Percentiles rank a stretch among this genome's conserved stretches.
Conservation (phyloP, 805 yeast genomes). For the Isabelozyma heimii region DNA sequence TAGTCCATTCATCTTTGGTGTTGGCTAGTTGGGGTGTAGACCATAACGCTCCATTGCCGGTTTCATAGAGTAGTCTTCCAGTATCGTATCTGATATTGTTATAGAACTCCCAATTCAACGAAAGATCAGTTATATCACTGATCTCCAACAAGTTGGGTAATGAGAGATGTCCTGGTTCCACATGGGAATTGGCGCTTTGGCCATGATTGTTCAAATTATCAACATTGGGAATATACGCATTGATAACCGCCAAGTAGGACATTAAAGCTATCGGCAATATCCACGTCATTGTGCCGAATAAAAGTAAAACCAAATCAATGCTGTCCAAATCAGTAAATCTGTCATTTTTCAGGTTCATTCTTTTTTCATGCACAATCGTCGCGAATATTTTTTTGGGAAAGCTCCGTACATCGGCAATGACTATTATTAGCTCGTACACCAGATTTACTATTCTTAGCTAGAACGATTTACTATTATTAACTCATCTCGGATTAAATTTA, state of each 20-base stretch:
- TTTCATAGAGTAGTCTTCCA: constrained; percentile 42
- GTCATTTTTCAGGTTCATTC: neutral
- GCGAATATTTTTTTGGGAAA: neutral
- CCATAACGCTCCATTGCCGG: constrained; percentile 22
- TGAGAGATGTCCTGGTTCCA: constrained; percentile 21
- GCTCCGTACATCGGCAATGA: no score
- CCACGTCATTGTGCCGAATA: neutral
- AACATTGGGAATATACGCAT: neutral
- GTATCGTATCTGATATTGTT: constrained; percentile 90
- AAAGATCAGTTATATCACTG: constrained; percentile 18
- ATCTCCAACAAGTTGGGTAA: constrained; percentile 34
- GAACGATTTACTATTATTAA: no score
- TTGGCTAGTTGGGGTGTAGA: constrained; percentile 12
- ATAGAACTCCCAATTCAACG: constrained; percentile 25
- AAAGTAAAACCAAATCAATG: neutral
- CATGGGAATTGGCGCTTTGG: neutral
- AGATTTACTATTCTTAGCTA: no score
- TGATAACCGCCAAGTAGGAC: neutral
- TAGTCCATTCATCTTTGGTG: constrained; percentile 44
- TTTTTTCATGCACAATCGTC: neutral
- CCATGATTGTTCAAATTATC: neutral
- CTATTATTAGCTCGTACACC: no score
- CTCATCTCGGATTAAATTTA: no score
- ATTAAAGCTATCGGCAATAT: neutral
- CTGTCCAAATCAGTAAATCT: neutral